A percentile compares a stretch with the other conserved stretches of the same genome.
Evolutionary conservation across 306 rosid genomes (phyloP).

Genomic region (Alnus glutinosa): DNA sequence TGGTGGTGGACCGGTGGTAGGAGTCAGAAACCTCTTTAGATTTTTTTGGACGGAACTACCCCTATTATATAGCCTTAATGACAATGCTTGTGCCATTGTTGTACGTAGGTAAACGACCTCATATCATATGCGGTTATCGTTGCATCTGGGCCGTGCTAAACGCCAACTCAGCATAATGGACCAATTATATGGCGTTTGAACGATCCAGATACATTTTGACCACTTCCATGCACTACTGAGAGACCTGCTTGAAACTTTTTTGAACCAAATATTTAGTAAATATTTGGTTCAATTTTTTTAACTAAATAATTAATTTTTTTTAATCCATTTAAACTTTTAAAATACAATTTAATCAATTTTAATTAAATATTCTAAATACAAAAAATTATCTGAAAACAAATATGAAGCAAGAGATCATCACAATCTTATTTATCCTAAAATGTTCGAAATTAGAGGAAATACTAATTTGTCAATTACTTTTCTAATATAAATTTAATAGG

Average conservation of each 20-base stretch:
- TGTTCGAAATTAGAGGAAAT: no score
- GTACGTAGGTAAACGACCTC: not conserved
- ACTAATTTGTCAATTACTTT: no score
- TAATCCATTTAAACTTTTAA: no score
- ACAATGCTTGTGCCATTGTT: not conserved
- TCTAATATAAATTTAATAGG: no score
- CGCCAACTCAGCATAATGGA: not conserved
- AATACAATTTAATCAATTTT: no score
- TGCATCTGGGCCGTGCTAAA: not conserved
- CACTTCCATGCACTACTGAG: not conserved
- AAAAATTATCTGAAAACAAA: no score
- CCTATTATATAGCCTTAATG: not conserved
- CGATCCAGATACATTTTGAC: not conserved
- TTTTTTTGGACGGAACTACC: not conserved
- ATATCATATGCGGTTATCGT: not conserved
- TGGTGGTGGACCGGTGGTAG: not conserved
- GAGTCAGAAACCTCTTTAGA: not conserved
- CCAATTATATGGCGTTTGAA: not conserved
- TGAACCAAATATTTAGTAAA: not conserved
- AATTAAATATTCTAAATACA: no score
- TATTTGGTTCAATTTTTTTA: no score
- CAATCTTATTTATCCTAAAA: no score
- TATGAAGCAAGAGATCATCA: no score
- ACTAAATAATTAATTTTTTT: no score
- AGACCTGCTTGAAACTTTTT: not conserved